phyloP scores from a whole-genome alignment of 2,329 filamentous ascomycete species.

The Exophiala alcalophila region DNA sequence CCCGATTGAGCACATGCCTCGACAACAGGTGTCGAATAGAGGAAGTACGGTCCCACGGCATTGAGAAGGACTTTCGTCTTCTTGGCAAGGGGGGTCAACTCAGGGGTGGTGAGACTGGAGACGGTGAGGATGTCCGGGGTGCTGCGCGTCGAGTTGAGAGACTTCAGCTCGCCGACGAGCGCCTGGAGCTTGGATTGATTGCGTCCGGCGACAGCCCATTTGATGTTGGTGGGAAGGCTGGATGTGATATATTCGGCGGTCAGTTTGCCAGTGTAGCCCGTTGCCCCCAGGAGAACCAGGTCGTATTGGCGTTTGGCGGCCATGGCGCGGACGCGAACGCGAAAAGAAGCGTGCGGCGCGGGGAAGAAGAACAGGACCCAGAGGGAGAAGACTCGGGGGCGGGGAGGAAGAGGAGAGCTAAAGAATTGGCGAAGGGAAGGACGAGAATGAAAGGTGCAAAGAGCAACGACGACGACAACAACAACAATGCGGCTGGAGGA shows the following conservation, averaged over 20 bases:
- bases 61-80: conserved; percentile 59
- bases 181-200: conserved; percentile 70
- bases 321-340: conserved; percentile 44
- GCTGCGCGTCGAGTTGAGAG: conserved; percentile 64
- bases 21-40: conserved; percentile 62
- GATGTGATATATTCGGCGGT: conserved; percentile 72
- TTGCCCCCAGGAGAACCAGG: conserved; percentile 64
- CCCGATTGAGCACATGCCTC: conserved; percentile 63
- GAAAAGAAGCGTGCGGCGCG: too few species aligned
- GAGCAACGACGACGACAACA: conserved; percentile 8
- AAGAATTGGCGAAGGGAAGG: conserved; percentile 14
- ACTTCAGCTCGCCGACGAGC: conserved; percentile 64
- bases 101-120: conserved; percentile 43
- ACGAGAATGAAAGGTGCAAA: conserved; percentile 6
- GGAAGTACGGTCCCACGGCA: conserved; percentile 61
- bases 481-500: too few species aligned
- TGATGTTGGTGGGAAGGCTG: conserved; percentile 69
- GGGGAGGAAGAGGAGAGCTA: neutral
- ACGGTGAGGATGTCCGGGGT: conserved; percentile 59
- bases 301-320: conserved; percentile 56
- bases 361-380: conserved; percentile 1
- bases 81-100: conserved; percentile 51
- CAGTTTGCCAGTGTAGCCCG: conserved; percentile 79
- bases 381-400: neutral
- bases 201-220: conserved; percentile 84